These are phyloP conservation scores for Fusarium chuoi DNA, from an alignment of 2,329 filamentous ascomycete species.

Conservation along the genomic window DNA sequence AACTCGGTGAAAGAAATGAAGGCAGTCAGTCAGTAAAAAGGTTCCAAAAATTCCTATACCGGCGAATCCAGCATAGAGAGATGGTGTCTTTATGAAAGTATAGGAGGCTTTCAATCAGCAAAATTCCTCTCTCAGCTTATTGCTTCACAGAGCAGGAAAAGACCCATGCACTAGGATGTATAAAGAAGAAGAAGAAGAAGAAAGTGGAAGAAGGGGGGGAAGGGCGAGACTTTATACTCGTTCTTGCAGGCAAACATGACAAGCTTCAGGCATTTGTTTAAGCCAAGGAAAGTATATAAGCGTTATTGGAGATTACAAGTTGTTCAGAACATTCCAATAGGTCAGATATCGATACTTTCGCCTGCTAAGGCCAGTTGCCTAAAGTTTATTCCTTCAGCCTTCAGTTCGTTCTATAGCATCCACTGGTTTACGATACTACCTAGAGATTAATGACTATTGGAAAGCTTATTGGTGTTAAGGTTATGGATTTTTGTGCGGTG, in stretches of 20 bases:
- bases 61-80: background rate
- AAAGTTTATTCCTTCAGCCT: background rate
- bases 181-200: background rate
- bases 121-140: background rate
- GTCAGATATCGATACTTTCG: background rate
- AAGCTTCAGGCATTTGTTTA: background rate
- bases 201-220: background rate
- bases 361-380: background rate
- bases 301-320: background rate
- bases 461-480: background rate
- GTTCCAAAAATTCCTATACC: conserved; percentile 3
- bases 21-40: background rate
- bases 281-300: background rate
- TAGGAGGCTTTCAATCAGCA: background rate
- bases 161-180: background rate
- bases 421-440: background rate
- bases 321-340: too few relatives aligned
- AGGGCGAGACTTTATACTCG: background rate
- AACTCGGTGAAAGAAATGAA: too few relatives aligned
- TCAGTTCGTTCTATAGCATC: background rate
- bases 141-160: conserved; percentile 11
- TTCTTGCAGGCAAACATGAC: background rate
- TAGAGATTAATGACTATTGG: background rate
- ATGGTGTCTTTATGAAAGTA: background rate
- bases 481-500: background rate